Evolutionary conservation across 1,284 basidiomycete genomes (phyloP).

Genomic region (Neolentinus lepideus): DNA sequence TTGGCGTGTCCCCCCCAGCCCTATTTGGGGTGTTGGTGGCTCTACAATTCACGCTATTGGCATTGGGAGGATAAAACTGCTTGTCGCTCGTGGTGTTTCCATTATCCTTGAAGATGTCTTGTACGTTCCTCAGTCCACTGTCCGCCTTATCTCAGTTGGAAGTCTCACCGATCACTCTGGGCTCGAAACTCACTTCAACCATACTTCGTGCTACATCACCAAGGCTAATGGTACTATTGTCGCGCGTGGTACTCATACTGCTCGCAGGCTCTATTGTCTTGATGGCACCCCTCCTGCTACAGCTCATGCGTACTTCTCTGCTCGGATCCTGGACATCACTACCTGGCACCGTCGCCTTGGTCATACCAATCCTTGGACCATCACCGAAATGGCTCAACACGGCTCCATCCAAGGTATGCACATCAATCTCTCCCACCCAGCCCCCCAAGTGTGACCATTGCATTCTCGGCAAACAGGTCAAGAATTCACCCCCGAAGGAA

Average conservation of each 20-base stretch:
- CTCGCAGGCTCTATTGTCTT: slow-evolving; percentile 7
- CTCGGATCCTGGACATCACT: background rate
- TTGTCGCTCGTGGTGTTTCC: slow-evolving; percentile 10
- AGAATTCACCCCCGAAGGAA: slow-evolving; percentile 6
- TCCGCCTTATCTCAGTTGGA: slow-evolving; percentile 17
- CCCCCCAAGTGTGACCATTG: slow-evolving; percentile 9
- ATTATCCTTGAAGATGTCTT: slow-evolving; percentile 13
- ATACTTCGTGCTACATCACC: background rate
- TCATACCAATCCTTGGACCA: slow-evolving; percentile 5
- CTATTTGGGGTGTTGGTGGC: slow-evolving; percentile 23
- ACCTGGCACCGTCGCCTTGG: slow-evolving; percentile 8
- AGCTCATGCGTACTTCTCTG: background rate
- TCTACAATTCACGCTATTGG: slow-evolving; percentile 22
- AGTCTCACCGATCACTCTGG: slow-evolving; percentile 3
- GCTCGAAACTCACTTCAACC: background rate
- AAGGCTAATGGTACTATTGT: background rate
- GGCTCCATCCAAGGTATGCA: slow-evolving; percentile 7
- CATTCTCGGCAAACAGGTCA: slow-evolving; percentile 8
- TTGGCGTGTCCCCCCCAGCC: slow-evolving; percentile 14
- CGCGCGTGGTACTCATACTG: slow-evolving; percentile 8
- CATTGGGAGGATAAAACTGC: slow-evolving; percentile 21
- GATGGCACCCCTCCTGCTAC: background rate
- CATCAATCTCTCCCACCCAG: slow-evolving; percentile 5
- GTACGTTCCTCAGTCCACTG: slow-evolving; percentile 16
- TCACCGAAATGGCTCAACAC: slow-evolving; percentile 4